These are phyloP conservation scores for Petasospora fabianii DNA, from an alignment of 1,139 yeast species.

Conservation along the genomic window DNA sequence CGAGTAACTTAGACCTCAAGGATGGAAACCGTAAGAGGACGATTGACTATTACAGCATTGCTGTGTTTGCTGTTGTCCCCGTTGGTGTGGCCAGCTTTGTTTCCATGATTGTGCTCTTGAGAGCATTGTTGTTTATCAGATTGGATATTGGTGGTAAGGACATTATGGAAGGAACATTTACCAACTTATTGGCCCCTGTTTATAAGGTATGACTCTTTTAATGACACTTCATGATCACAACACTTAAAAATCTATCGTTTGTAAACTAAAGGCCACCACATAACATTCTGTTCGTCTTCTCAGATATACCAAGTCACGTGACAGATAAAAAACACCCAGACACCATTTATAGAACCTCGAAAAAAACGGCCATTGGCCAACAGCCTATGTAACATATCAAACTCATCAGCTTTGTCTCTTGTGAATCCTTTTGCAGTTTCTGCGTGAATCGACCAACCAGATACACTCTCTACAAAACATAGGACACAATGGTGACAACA, in stretches of 20 bases:
- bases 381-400: no score
- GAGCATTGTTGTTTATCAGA: constrained; percentile 71
- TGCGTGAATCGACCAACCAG: no score
- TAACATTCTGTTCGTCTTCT: no score
- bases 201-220: no score
- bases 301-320: no score
- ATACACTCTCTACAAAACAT: no score
- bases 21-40: constrained; percentile 43
- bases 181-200: neutral
- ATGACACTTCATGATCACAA: no score
- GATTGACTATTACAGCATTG: constrained; percentile 77
- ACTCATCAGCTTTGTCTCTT: no score
- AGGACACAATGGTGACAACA: constrained; percentile 63
- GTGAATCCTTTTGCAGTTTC: no score
- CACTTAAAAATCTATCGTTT: no score
- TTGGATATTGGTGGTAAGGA: constrained; percentile 45
- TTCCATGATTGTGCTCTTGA: constrained; percentile 79
- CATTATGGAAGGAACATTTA: constrained; percentile 5
- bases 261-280: no score
- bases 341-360: constrained; percentile 1
- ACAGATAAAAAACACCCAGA: constrained; percentile 2
- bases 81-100: constrained; percentile 92
- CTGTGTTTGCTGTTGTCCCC: constrained; percentile 95
- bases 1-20: constrained; percentile 72
- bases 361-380: constrained; percentile 2